phyloP scores from a whole-genome alignment of 140 eudicot species.

The Stevia rebaudiana region DNA sequence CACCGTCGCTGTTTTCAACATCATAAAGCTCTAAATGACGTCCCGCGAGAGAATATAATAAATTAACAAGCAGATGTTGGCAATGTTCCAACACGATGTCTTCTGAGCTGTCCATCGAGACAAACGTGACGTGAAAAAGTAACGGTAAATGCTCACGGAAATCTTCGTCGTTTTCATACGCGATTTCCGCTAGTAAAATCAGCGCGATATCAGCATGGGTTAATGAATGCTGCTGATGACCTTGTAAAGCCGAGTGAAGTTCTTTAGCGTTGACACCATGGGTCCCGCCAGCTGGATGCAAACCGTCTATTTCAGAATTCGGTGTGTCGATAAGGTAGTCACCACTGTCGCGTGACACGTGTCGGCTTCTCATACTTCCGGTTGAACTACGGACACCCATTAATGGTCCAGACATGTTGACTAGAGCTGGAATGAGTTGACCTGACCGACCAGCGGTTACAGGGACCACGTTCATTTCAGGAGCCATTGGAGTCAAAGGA shows the following conservation, averaged over 20 bases:
- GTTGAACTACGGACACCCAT: conserved; percentile 96
- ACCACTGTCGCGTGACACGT: conserved; percentile 92
- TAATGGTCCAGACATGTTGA: conserved; percentile 96
- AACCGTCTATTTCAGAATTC: conserved; percentile 87
- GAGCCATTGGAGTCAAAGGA: conserved; percentile 91
- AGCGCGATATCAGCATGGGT: conserved; percentile 94
- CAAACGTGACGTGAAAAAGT: conserved; percentile 94
- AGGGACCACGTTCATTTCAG: conserved; percentile 84
- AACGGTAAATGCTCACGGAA: conserved; percentile 86
- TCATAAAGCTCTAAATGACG: conserved; percentile 93
- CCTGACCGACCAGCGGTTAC: conserved; percentile 88
- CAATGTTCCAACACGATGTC: conserved; percentile 96
- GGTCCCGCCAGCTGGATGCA: conserved; percentile 58
- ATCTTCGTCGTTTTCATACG: conserved; percentile 95
- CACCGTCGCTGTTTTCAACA: conserved; percentile 91
- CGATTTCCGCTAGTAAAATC: conserved; percentile 90
- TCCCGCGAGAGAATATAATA: conserved; percentile 93
- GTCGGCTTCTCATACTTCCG: conserved; percentile 96
- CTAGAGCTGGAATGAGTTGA: conserved; percentile 89
- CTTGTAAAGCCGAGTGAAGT: conserved; percentile 95
- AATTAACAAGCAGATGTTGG: conserved; percentile 92
- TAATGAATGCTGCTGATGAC: conserved; percentile 90
- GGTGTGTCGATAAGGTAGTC: conserved; percentile 95
- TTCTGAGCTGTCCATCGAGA: conserved; percentile 98
- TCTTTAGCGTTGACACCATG: conserved; percentile 89